These are phyloP conservation scores for Rhodotorula sp. DNA, from an alignment of 1,284 basidiomycete species.

Conservation along the genomic window DNA sequence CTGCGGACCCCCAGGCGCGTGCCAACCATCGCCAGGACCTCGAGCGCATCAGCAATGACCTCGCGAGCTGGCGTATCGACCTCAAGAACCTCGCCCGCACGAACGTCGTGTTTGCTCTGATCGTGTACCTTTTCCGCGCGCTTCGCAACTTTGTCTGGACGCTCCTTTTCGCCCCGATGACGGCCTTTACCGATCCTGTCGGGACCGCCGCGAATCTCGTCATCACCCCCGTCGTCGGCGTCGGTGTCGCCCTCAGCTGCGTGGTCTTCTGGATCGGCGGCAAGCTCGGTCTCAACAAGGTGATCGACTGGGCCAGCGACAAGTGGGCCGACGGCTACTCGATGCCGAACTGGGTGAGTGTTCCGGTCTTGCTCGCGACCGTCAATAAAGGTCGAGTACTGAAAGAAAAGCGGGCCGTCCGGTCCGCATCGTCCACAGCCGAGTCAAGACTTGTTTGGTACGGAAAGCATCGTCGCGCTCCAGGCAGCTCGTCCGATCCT, in stretches of 20 bases:
- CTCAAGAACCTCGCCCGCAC: neutral
- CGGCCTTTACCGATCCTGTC: slow-evolving; percentile 24
- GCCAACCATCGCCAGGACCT: slow-evolving; percentile 1
- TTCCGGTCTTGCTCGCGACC: too few species aligned
- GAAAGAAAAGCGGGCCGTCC: neutral
- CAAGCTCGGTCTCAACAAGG: neutral
- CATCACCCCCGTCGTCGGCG: slow-evolving; percentile 12
- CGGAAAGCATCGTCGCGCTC: slow-evolving; percentile 1
- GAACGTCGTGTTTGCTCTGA: slow-evolving; percentile 6
- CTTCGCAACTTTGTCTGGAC: slow-evolving; percentile 5
- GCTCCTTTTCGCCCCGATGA: slow-evolving; percentile 19
- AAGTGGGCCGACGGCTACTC: slow-evolving; percentile 14
- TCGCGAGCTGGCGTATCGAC: neutral
- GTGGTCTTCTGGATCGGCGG: slow-evolving; percentile 12
- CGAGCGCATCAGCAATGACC: neutral
- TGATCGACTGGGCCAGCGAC: slow-evolving; percentile 12
- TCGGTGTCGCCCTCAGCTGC: neutral
- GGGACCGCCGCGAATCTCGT: slow-evolving; percentile 4
- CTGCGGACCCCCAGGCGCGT: neutral
- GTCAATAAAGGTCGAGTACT: too few species aligned
- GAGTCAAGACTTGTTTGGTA: slow-evolving; percentile 20
- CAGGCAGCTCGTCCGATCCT: slow-evolving; percentile 9
- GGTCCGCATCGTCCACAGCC: slow-evolving; percentile 1
- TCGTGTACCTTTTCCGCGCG: slow-evolving; percentile 1
- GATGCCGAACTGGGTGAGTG: slow-evolving; percentile 26